Conservation (phyloP, 352 stramenopile species). For the Pythium pyrilobum region DNA sequence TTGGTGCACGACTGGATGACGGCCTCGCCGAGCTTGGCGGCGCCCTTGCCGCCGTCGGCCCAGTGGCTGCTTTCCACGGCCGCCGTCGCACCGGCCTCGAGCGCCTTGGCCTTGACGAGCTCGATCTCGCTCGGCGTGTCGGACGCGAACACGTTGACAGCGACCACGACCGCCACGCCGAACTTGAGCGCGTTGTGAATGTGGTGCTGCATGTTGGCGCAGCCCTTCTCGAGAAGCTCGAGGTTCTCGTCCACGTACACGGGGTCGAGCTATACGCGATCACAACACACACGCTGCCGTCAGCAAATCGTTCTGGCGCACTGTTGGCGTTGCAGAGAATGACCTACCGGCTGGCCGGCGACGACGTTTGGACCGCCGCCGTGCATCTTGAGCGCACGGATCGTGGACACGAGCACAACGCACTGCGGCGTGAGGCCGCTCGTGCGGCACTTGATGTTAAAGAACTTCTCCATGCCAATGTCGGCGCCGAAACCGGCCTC, state of each 20-base stretch:
- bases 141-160: slow-evolving; percentile 83
- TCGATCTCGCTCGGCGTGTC: slow-evolving; percentile 89
- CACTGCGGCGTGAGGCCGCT: slow-evolving; percentile 95
- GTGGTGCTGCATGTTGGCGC: slow-evolving; percentile 93
- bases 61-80: slow-evolving; percentile 94
- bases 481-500: slow-evolving; percentile 98
- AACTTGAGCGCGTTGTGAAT: slow-evolving; percentile 96
- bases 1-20: slow-evolving; percentile 89
- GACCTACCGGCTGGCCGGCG: slow-evolving; percentile 88
- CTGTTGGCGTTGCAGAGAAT: background rate
- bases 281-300: background rate
- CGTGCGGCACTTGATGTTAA: slow-evolving; percentile 98
- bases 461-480: slow-evolving; percentile 98
- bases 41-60: slow-evolving; percentile 72
- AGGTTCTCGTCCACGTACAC: slow-evolving; percentile 96
- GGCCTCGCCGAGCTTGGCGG: slow-evolving; percentile 88
- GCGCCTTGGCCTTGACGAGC: slow-evolving; percentile 85
- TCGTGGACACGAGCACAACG: slow-evolving; percentile 97
- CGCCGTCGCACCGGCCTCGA: slow-evolving; percentile 92
- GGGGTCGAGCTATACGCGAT: slow-evolving; percentile 39
- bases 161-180: slow-evolving; percentile 95
- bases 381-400: slow-evolving; percentile 99
- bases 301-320: background rate
- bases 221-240: slow-evolving; percentile 90
- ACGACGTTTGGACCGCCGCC: slow-evolving; percentile 95